Conservation (phyloP, 345 rosid species). For the Euphorbia peplus region DNA sequence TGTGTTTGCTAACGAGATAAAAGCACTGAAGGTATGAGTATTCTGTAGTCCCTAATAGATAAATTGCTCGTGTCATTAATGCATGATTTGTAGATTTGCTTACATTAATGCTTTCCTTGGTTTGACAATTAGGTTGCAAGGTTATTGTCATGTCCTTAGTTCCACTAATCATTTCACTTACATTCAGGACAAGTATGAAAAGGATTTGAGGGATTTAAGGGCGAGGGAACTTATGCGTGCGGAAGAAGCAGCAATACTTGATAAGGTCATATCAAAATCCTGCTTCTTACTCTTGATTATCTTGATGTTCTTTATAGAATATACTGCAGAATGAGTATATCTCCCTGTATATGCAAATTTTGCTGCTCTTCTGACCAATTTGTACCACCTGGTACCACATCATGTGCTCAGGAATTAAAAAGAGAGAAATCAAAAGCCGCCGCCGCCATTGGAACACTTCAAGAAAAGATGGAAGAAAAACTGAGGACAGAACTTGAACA, state of each 20-base stretch:
- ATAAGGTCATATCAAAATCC: slow-evolving; percentile 57
- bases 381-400: slow-evolving; percentile 6
- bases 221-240: slow-evolving; percentile 91
- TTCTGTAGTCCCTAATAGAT: slow-evolving; percentile 4
- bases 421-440: slow-evolving; percentile 89
- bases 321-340: not conserved
- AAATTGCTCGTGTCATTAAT: slow-evolving; percentile 14
- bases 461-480: slow-evolving; percentile 84
- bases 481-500: slow-evolving; percentile 72
- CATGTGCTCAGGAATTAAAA: slow-evolving; percentile 71
- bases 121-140: not conserved
- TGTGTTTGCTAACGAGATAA: slow-evolving; percentile 66
- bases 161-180: slow-evolving; percentile 8
- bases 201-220: slow-evolving; percentile 78
- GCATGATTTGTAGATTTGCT: not conserved
- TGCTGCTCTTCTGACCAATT: slow-evolving; percentile 14
- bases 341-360: slow-evolving; percentile 4
- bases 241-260: slow-evolving; percentile 92
- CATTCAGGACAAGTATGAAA: slow-evolving; percentile 81
- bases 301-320: not conserved
- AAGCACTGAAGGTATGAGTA: slow-evolving; percentile 61
- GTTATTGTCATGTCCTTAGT: not conserved
- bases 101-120: slow-evolving; percentile 1
- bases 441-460: slow-evolving; percentile 67
- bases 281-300: slow-evolving; percentile 13